These are phyloP conservation scores for Dioscorea dumetorum DNA, from an alignment of 106 monocot species.

Conservation along the genomic window DNA sequence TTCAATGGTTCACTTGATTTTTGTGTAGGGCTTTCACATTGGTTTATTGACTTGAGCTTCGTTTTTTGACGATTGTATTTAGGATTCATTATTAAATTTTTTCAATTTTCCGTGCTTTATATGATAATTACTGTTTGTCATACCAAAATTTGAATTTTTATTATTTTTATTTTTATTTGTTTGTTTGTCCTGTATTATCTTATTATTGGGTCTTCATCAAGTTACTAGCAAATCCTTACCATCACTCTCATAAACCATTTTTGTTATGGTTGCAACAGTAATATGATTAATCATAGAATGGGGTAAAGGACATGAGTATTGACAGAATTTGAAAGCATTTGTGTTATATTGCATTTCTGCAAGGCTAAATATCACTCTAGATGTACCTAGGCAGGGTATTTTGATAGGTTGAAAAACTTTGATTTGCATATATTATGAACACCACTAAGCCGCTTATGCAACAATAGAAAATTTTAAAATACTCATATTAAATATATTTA, in stretches of 20 bases:
- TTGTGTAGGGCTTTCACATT: no score
- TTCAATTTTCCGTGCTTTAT: background rate
- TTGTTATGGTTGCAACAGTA: background rate
- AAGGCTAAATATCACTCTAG: background rate
- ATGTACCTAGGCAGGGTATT: no score
- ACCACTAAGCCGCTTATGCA: no score
- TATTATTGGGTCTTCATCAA: no score
- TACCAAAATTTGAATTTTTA: background rate
- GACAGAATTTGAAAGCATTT: background rate
- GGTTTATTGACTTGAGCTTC: background rate
- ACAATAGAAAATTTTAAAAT: no score
- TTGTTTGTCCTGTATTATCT: background rate
- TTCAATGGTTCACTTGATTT: no score
- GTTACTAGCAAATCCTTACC: no score
- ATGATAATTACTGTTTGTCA: background rate
- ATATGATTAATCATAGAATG: background rate
- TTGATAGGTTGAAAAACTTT: no score
- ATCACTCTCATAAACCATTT: background rate
- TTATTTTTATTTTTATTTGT: background rate
- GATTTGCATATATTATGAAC: no score
- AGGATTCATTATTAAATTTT: no score
- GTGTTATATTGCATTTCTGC: background rate
- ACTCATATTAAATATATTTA: no score
- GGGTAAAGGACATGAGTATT: background rate
- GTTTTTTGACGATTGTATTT: background rate